Percentiles rank a stretch among this genome's conserved stretches.
Evolutionary conservation across 257 asterid genomes (phyloP).

Genomic region (Prunella vulgaris): DNA sequence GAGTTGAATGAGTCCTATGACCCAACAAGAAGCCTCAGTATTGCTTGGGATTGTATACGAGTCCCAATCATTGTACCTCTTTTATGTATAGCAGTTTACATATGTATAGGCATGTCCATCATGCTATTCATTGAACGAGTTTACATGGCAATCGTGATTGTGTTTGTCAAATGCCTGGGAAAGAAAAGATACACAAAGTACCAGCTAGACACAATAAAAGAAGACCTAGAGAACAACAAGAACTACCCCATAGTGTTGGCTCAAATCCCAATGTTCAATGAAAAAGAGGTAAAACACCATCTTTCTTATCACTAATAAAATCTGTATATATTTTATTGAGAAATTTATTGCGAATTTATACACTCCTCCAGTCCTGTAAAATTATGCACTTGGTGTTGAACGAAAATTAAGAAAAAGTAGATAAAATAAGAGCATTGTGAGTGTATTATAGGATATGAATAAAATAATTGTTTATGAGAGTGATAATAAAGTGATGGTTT

Average conservation of each 20-base stretch:
- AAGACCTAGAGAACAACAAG: slow-evolving; percentile 51
- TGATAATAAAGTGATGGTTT: too few relatives aligned
- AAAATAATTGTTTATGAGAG: too few relatives aligned
- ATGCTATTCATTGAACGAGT: slow-evolving; percentile 77
- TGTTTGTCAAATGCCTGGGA: slow-evolving; percentile 51
- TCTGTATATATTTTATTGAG: background rate
- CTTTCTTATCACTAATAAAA: background rate
- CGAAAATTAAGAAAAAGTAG: too few relatives aligned
- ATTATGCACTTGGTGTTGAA: too few relatives aligned
- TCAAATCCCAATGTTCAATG: slow-evolving; percentile 89
- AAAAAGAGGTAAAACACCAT: slow-evolving; percentile 55
- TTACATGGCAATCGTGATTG: slow-evolving; percentile 80
- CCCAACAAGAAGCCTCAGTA: slow-evolving; percentile 38
- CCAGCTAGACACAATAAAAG: slow-evolving; percentile 62
- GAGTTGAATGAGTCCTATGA: slow-evolving; percentile 39
- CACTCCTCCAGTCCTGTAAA: too few relatives aligned
- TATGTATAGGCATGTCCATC: slow-evolving; percentile 72
- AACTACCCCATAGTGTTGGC: slow-evolving; percentile 64
- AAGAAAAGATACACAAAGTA: slow-evolving; percentile 75
- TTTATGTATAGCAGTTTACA: slow-evolving; percentile 44
- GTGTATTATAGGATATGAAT: too few relatives aligned
- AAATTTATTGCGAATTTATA: background rate
- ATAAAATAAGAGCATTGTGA: too few relatives aligned
- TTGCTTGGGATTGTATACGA: slow-evolving; percentile 61
- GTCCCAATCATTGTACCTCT: slow-evolving; percentile 65